phyloP scores from a whole-genome alignment of 1,284 basidiomycete genomes.

The Coriolopsis trogii region DNA sequence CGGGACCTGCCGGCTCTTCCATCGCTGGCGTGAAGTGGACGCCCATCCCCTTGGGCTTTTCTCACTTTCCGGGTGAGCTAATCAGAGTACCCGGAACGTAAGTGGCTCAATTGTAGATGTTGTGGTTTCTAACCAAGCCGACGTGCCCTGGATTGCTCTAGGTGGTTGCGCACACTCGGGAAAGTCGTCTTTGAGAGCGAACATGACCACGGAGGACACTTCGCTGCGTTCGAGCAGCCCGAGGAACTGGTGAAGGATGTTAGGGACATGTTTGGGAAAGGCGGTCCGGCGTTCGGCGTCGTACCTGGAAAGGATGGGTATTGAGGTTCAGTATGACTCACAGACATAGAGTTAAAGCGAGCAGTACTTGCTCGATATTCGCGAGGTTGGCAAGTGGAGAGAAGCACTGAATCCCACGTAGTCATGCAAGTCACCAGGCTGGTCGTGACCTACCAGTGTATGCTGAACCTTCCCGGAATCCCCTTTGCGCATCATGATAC shows the following conservation, averaged over 20 bases:
- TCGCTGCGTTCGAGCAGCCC: slow-evolving; percentile 35
- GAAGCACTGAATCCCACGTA: no score
- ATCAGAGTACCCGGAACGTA: slow-evolving; percentile 41
- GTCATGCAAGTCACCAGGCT: no score
- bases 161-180: slow-evolving; percentile 26
- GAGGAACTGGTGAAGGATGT: slow-evolving; percentile 33
- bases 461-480: no score
- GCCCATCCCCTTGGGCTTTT: slow-evolving; percentile 48
- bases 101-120: slow-evolving; percentile 18
- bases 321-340: background rate
- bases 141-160: background rate
- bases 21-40: slow-evolving; percentile 14
- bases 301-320: slow-evolving; percentile 30
- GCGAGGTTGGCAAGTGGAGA: no score
- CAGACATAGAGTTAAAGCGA: no score
- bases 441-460: no score
- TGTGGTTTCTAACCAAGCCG: background rate
- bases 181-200: slow-evolving; percentile 31
- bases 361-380: no score
- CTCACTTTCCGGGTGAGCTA: slow-evolving; percentile 52
- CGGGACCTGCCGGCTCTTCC: background rate
- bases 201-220: slow-evolving; percentile 35
- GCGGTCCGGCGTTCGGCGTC: slow-evolving; percentile 32
- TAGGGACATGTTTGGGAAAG: slow-evolving; percentile 33
- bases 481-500: no score